Base-by-base conservation (phyloP, 2,329 filamentous ascomycete species). In the Knufia fluminis region DNA sequence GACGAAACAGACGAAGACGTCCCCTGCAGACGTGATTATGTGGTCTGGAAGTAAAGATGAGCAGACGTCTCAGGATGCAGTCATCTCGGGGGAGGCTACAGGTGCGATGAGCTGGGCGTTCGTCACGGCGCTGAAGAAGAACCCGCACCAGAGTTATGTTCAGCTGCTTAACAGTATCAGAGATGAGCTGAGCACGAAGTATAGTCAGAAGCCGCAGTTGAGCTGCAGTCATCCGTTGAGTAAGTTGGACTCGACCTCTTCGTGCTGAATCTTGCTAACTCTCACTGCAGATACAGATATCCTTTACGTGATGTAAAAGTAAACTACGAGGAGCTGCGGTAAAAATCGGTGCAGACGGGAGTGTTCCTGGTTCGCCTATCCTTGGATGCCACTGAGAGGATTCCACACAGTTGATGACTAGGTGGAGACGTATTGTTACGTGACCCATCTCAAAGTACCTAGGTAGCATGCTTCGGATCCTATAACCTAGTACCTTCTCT, bases 51-150 rank as follows among this genome's bases (percentile, higher is more conserved):
- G 87, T 71, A 96, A 95, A 69, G 92, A 98, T 64, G 80, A 83
- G 54, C 92, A 97, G 70, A 98, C 92, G 60, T 94, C 89, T 52
- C 86, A 88, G 69, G 92, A 98, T 66, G 90, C 92, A 10, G 86
- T 82, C 23, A 96, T 97, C 58, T 80, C 77, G 38, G 82, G 87
- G 50, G 78, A 96, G 70, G 91, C 92, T 28, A 98, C 92, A 0
- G 92, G 92, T 49, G 92, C 92, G 67, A 97, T 98, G 92, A 95
- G 89, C 2, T 96, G 86, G 81, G 92, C 92, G 1, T 98, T 98
- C 67, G 92, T 98, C 66, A 82, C 78, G 1, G 84, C 90, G 17
- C 77, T 97, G 62, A 90, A 86, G 74, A 88, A 90, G 72, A 94
- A 94, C 64, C 88, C 88, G 1, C 84, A 94, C 65, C 92, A 97